Evolutionary conservation across 1,284 basidiomycete species (phyloP).

Genomic region (Ganoderma leucocontextum): DNA sequence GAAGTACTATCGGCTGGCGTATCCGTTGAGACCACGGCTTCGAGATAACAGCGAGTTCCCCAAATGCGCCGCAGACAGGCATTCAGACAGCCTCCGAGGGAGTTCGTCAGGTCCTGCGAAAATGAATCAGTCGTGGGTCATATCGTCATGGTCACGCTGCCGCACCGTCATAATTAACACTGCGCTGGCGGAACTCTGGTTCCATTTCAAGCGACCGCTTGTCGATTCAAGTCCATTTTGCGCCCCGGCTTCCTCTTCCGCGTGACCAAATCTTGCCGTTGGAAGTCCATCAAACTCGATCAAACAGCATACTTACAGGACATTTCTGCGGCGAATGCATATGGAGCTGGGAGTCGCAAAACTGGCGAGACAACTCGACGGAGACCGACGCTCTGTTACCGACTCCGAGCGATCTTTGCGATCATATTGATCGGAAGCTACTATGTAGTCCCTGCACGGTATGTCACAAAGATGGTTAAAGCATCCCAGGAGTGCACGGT

Average conservation of each 20-base stretch:
- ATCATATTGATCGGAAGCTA: background rate
- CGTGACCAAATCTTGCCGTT: background rate
- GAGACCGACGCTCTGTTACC: background rate
- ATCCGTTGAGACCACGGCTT: background rate
- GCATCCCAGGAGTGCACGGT: background rate
- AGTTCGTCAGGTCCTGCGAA: background rate
- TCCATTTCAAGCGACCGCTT: background rate
- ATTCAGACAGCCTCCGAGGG: conserved; percentile 5
- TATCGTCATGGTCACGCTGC: conserved; percentile 31
- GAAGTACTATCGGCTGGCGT: background rate
- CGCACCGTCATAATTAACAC: conserved; percentile 1
- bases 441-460: background rate
- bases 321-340: no score
- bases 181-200: background rate
- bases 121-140: conserved; percentile 13
- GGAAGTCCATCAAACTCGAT: conserved; percentile 3
- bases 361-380: no score
- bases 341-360: no score
- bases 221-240: background rate
- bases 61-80: conserved; percentile 18
- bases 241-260: background rate
- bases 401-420: background rate
- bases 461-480: background rate
- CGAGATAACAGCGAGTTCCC: conserved; percentile 17
- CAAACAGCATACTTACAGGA: background rate